These are phyloP conservation scores for Zymoseptoria passerinii DNA, from an alignment of 2,329 filamentous ascomycete genomes.

Conservation along the genomic window DNA sequence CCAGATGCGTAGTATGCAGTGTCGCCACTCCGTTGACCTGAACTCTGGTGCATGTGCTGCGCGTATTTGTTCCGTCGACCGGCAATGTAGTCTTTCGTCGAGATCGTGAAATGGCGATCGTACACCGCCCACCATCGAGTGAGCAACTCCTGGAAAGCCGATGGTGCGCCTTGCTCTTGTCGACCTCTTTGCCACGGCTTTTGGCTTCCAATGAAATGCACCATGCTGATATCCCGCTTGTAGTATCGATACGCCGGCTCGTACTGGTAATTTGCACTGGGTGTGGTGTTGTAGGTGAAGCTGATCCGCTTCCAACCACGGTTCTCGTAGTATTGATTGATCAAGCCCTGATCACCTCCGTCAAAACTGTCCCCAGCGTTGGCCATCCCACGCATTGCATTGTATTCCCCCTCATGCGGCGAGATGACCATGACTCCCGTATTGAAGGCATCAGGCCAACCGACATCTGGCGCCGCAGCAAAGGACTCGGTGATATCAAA, in stretches of 20 bases:
- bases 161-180: slow-evolving; percentile 42
- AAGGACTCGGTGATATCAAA: slow-evolving; percentile 58
- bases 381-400: slow-evolving; percentile 75
- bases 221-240: slow-evolving; percentile 77
- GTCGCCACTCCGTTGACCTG: background rate
- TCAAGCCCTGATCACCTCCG: slow-evolving; percentile 86
- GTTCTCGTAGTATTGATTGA: slow-evolving; percentile 88
- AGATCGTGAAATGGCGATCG: slow-evolving; percentile 66
- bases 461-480: slow-evolving; percentile 81
- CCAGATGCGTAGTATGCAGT: slow-evolving; percentile 17
- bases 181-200: slow-evolving; percentile 66
- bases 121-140: slow-evolving; percentile 92
- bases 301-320: slow-evolving; percentile 72
- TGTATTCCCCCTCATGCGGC: slow-evolving; percentile 80
- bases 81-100: slow-evolving; percentile 16
- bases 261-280: slow-evolving; percentile 95
- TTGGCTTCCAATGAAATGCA: slow-evolving; percentile 86
- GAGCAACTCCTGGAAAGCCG: slow-evolving; percentile 73
- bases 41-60: slow-evolving; percentile 2
- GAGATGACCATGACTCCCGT: slow-evolving; percentile 90
- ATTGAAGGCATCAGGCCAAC: slow-evolving; percentile 98
- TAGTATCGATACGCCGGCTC: slow-evolving; percentile 90
- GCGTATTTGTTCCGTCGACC: slow-evolving; percentile 10
- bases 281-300: slow-evolving; percentile 96
- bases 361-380: slow-evolving; percentile 87